Percentiles rank a stretch among this genome's conserved stretches.
phyloP scores from a whole-genome alignment of 1,284 basidiomycete genomes.

The Clitocybe nebularis region DNA sequence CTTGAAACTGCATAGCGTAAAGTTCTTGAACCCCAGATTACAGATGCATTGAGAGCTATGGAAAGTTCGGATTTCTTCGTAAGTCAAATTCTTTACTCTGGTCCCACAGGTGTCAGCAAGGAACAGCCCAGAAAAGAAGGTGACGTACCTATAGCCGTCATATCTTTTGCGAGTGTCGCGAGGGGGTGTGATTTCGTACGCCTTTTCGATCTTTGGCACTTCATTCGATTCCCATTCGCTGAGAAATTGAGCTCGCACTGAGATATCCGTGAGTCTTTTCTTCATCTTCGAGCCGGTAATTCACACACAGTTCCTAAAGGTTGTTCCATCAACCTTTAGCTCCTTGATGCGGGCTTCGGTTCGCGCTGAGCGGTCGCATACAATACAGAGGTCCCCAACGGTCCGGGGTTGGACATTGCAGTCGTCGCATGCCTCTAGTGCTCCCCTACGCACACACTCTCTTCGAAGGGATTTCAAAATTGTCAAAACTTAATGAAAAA shows the following conservation, averaged over 20 bases:
- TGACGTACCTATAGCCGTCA: slow-evolving; percentile 45
- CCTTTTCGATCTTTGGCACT: slow-evolving; percentile 43
- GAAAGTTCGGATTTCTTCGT: slow-evolving; percentile 50
- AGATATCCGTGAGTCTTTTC: slow-evolving; percentile 1
- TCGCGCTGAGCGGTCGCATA: slow-evolving; percentile 37
- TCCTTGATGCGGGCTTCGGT: slow-evolving; percentile 37
- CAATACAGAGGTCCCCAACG: slow-evolving; percentile 37
- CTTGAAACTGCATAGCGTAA: slow-evolving; percentile 46
- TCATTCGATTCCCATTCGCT: slow-evolving; percentile 45
- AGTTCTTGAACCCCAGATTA: slow-evolving; percentile 52
- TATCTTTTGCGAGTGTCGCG: slow-evolving; percentile 37
- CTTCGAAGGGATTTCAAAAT: slow-evolving; percentile 27
- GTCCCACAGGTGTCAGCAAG: neutral
- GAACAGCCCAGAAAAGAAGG: neutral
- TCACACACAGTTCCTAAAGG: slow-evolving; percentile 38
- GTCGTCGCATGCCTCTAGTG: slow-evolving; percentile 41
- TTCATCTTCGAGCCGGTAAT: slow-evolving; percentile 8
- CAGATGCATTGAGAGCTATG: slow-evolving; percentile 62
- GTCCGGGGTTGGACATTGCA: slow-evolving; percentile 43
- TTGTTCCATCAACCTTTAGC: slow-evolving; percentile 31
- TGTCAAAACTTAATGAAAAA: slow-evolving; percentile 9
- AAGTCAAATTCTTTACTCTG: slow-evolving; percentile 24
- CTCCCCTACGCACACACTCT: slow-evolving; percentile 44
- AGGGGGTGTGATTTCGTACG: slow-evolving; percentile 45
- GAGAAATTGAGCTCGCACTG: slow-evolving; percentile 40